These are phyloP conservation scores for Verticillium dahliae DNA, from an alignment of 2,329 filamentous ascomycete species.

Conservation along the genomic window DNA sequence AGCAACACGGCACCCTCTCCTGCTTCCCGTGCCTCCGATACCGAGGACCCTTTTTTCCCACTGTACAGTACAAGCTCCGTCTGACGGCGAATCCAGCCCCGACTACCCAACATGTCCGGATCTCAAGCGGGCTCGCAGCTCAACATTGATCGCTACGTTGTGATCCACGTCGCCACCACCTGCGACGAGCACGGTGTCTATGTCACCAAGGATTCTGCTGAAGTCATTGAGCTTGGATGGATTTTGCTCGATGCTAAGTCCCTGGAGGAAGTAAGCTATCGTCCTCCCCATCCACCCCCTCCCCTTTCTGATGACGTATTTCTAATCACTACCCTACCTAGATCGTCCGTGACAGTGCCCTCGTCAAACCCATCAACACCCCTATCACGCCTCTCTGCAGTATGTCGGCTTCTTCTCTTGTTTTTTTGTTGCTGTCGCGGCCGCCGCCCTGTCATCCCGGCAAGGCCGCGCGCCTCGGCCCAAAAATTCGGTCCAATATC, in stretches of 20 bases:
- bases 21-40: constrained; percentile 8
- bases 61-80: not conserved
- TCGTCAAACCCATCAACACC: constrained; percentile 97
- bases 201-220: constrained; percentile 97
- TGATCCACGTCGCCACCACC: constrained; percentile 97
- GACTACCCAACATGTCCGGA: constrained; percentile 30
- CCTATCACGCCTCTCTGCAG: constrained; percentile 98
- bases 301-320: constrained; percentile 11
- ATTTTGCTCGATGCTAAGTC: constrained; percentile 88
- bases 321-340: constrained; percentile 30
- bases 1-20: constrained; percentile 5
- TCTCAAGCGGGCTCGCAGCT: constrained; percentile 48
- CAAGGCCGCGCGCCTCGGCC: not conserved
- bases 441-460: not conserved
- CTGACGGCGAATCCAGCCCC: not conserved
- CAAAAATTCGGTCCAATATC: not conserved
- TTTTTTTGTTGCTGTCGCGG: not conserved
- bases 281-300: not conserved
- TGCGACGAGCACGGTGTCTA: constrained; percentile 99
- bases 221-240: constrained; percentile 99
- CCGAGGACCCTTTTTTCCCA: constrained; percentile 6
- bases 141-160: constrained; percentile 90
- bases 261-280: constrained; percentile 74
- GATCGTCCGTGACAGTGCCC: constrained; percentile 91
- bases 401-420: constrained; percentile 49